Base-by-base conservation (phyloP, 495 filamentous ascomycete genomes). In the Annulohypoxylon nitens region DNA sequence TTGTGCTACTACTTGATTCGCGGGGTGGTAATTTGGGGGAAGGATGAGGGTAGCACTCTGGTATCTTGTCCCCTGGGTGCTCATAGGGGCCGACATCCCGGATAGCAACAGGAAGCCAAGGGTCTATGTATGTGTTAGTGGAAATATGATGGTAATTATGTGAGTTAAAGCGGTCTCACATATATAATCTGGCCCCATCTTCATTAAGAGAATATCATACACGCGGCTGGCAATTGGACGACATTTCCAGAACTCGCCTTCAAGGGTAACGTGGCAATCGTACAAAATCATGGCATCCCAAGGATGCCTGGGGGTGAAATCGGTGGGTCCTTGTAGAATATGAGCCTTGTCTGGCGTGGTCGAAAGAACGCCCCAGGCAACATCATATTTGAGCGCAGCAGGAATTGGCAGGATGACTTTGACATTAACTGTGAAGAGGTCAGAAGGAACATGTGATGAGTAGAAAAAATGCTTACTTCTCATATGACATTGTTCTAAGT, bases 181-280 rank as follows among this genome's bases (percentile, higher is more conserved):
- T 3, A 30, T n/a, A 7, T 36, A 69, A 5, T 65, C 18, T 0
- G 36, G 34, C 20, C 20, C 25, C 10, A 50, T 33, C n/a, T 53
- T 61, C 26, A 71, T 68, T 0, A 63, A 33, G 33, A 71, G 37
- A 10, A 72, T 43, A 10, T 69, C 68, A 64, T 64, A 72, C 30
- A 55, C 61, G 14, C 53, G 45, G 6, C 45, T 23, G n/a, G 4
- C 16, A 33, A 55, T 55, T 11, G 18, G 1, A 26, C 34, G 2
- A 12, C 34, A 10, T 14, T 39, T 23, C 8, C n/a, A 1, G 25
- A 18, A 33, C 3, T 43, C 25, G 6, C 58, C 37, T 11, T 61
- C 57, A 2, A 34, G 1, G 20, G 43, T 55, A 3, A 26, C 45
- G 0, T 7, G 30, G 58, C 62, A 66, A 11, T 71, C 55, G 12